These are phyloP conservation scores for Gossypium anomalum DNA, from an alignment of 345 rosid genomes.

Conservation along the genomic window DNA sequence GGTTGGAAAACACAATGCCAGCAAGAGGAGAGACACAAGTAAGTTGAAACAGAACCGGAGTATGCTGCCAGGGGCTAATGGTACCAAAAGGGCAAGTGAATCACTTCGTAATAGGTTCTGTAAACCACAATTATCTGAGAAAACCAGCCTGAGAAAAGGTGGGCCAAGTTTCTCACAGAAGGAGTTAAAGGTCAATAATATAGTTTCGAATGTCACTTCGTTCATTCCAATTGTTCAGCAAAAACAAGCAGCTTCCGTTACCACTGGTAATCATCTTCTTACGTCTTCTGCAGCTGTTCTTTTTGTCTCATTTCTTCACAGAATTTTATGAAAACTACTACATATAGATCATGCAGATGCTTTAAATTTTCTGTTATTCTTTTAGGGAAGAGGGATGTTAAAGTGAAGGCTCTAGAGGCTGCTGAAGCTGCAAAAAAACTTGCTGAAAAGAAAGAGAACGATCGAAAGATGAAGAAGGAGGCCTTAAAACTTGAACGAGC, in stretches of 20 bases:
- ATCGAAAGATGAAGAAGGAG: conserved; percentile 78
- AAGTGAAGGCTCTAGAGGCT: conserved; percentile 86
- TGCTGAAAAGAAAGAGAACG: conserved; percentile 81
- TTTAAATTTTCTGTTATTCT: conserved; percentile 8
- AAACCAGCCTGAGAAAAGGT: conserved; percentile 38
- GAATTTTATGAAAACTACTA: not conserved
- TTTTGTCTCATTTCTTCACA: not conserved
- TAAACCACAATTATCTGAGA: conserved; percentile 54
- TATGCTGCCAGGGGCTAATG: conserved; percentile 25
- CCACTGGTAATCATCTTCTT: conserved; percentile 44
- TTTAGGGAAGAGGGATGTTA: conserved; percentile 81
- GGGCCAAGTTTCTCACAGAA: conserved; percentile 38
- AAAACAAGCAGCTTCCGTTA: conserved; percentile 55
- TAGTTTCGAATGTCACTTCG: conserved; percentile 71
- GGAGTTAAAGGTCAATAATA: conserved; percentile 59
- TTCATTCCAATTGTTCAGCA: conserved; percentile 84
- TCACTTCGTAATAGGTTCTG: conserved; percentile 48
- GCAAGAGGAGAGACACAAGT: conserved; percentile 41
- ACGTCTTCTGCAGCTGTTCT: conserved; percentile 1
- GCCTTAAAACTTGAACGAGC: conserved; percentile 78
- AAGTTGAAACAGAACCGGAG: conserved; percentile 45
- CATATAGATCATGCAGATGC: not conserved
- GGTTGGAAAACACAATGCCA: conserved; percentile 33
- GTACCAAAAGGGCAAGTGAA: conserved; percentile 33
- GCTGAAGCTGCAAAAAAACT: conserved; percentile 82